Evolutionary conservation across 768 basidiomycete genomes (phyloP).

Genomic region (Filobasidium floriforme): DNA sequence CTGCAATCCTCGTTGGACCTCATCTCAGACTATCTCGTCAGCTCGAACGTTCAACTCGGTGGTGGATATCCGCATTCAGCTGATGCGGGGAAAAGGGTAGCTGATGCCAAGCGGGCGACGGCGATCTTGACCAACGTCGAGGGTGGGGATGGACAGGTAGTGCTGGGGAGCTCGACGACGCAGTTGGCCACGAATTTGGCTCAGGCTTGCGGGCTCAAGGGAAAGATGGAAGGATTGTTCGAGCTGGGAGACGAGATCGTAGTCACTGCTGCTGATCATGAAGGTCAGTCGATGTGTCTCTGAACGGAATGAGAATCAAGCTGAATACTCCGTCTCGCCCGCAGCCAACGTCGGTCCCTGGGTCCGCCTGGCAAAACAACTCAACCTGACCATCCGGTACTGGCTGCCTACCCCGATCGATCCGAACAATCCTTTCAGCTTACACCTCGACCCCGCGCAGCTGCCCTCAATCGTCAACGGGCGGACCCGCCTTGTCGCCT

Average conservation of each 20-base stretch:
- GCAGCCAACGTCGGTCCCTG: constrained; percentile 67
- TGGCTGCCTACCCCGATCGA: constrained; percentile 55
- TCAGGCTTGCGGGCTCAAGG: constrained; percentile 8
- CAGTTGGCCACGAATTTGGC: constrained; percentile 18
- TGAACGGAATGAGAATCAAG: background rate
- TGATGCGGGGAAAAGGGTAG: constrained; percentile 52
- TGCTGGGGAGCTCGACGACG: constrained; percentile 50
- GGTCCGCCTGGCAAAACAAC: constrained; percentile 63
- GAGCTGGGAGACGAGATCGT: constrained; percentile 64
- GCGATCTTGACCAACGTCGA: constrained; percentile 59
- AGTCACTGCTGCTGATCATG: constrained; percentile 64
- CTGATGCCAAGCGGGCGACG: constrained; percentile 52
- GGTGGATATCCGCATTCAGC: constrained; percentile 61
- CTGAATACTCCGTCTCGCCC: constrained; percentile 5
- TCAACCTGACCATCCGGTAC: constrained; percentile 53
- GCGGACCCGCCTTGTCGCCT: constrained; percentile 65
- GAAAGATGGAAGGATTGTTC: constrained; percentile 37
- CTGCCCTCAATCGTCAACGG: constrained; percentile 58
- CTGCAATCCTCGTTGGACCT: constrained; percentile 54
- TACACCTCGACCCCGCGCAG: constrained; percentile 53
- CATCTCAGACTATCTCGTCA: constrained; percentile 60
- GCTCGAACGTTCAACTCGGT: constrained; percentile 65
- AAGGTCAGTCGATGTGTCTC: constrained; percentile 50
- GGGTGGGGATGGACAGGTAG: constrained; percentile 56
- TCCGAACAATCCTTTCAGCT: constrained; percentile 57